Percentiles rank a stretch among this genome's conserved stretches.
phyloP scores from a whole-genome alignment of 208 protist species.

The Histomonas meleagridis region DNA sequence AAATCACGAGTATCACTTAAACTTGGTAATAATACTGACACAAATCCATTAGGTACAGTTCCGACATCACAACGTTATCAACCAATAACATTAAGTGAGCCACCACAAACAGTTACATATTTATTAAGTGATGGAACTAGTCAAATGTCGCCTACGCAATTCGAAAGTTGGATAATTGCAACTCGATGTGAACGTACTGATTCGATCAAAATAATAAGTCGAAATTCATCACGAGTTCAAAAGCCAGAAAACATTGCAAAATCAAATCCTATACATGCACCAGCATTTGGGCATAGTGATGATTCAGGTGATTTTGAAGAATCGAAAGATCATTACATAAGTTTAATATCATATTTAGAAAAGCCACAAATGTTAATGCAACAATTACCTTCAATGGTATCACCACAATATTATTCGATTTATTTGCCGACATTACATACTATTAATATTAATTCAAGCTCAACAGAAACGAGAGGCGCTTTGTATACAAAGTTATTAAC shows the following conservation, averaged over 20 bases:
- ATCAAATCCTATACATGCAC: neutral
- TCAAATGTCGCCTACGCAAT: neutral
- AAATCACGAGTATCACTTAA: neutral
- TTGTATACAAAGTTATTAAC: neutral
- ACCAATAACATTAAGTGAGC: neutral
- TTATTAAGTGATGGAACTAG: neutral
- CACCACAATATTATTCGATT: neutral
- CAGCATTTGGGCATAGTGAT: neutral
- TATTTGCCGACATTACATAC: neutral
- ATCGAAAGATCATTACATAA: neutral
- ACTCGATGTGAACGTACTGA: neutral
- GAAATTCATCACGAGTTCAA: neutral
- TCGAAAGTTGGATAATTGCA: neutral
- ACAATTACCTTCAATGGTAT: neutral
- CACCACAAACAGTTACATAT: neutral
- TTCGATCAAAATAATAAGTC: neutral
- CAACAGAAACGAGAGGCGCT: neutral
- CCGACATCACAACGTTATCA: neutral
- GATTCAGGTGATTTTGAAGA: neutral
- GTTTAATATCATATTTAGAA: neutral
- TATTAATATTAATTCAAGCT: neutral
- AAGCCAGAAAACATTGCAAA: neutral
- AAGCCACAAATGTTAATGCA: neutral
- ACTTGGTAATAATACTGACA: neutral
- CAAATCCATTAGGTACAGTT: neutral